Conservation (phyloP, 306 rosid genomes). For the Mucuna pruriens region DNA sequence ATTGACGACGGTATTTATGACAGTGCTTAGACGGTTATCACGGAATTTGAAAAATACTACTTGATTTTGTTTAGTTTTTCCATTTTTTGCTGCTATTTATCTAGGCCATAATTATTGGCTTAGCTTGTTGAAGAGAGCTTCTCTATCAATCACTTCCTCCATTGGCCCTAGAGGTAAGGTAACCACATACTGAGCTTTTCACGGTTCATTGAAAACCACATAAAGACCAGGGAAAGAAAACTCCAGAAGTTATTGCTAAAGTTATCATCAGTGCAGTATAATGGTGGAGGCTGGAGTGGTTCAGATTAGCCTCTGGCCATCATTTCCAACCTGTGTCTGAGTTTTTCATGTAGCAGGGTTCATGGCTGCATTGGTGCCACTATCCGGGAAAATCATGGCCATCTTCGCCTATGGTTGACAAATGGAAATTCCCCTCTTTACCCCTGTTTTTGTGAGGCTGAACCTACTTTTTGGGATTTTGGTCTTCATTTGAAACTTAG, state of each 20-base stretch:
- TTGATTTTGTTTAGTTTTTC: neutral
- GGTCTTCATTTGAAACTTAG: neutral
- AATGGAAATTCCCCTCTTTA: neutral
- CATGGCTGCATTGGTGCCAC: neutral
- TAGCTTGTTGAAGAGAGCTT: constrained; percentile 17
- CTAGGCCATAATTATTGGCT: neutral
- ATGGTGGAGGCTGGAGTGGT: neutral
- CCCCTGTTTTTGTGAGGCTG: neutral
- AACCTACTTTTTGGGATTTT: neutral
- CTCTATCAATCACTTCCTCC: neutral
- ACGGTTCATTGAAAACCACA: neutral
- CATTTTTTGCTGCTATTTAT: neutral
- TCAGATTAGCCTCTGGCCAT: neutral
- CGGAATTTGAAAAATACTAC: neutral
- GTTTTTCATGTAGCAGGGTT: neutral
- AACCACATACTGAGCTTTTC: neutral
- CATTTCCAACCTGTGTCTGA: neutral
- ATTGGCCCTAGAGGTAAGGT: neutral
- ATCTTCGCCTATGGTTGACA: neutral
- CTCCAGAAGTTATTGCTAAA: neutral
- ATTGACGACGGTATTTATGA: neutral
- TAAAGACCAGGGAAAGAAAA: neutral
- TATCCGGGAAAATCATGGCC: neutral
- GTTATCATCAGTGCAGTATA: neutral
- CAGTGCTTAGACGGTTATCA: neutral